Conservation (phyloP, 176 grass and related monocot genomes). For the Olyra latifolia region DNA sequence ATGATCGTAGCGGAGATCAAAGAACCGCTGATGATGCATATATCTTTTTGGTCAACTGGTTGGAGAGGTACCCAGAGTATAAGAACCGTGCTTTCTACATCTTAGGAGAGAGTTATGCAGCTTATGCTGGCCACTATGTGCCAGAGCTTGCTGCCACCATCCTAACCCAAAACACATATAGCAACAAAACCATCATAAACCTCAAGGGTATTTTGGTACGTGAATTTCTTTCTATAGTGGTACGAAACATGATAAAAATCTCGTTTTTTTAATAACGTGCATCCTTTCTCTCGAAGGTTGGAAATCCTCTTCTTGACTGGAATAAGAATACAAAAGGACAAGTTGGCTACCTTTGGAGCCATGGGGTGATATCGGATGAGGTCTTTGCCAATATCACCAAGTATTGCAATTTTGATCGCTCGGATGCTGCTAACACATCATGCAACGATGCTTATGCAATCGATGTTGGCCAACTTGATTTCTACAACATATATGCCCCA, state of each 20-base stretch:
- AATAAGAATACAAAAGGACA: not conserved
- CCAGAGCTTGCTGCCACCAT: constrained; percentile 41
- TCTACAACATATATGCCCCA: constrained; percentile 50
- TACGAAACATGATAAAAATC: not conserved
- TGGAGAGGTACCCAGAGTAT: constrained; percentile 50
- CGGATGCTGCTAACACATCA: not conserved
- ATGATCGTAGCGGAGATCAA: constrained; percentile 36
- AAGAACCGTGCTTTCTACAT: constrained; percentile 49
- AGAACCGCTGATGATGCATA: constrained; percentile 26
- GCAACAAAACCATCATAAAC: constrained; percentile 30
- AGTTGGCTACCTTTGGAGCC: constrained; percentile 36
- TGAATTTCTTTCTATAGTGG: too few relatives aligned
- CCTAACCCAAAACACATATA: constrained; percentile 43
- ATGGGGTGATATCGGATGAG: constrained; percentile 45
- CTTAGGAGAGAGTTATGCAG: constrained; percentile 64
- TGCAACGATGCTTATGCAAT: not conserved
- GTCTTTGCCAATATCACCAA: constrained; percentile 32
- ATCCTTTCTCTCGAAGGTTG: constrained; percentile 34
- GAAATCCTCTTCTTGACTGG: constrained; percentile 34
- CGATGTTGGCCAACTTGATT: not conserved
- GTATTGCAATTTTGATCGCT: constrained; percentile 32
- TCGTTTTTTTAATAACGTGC: not conserved
- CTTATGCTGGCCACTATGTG: constrained; percentile 51
- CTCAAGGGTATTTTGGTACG: constrained; percentile 45
- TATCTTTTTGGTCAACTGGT: constrained; percentile 40